Evolutionary conservation across 257 asterid species (phyloP).

Genomic region (Vinca minor): DNA sequence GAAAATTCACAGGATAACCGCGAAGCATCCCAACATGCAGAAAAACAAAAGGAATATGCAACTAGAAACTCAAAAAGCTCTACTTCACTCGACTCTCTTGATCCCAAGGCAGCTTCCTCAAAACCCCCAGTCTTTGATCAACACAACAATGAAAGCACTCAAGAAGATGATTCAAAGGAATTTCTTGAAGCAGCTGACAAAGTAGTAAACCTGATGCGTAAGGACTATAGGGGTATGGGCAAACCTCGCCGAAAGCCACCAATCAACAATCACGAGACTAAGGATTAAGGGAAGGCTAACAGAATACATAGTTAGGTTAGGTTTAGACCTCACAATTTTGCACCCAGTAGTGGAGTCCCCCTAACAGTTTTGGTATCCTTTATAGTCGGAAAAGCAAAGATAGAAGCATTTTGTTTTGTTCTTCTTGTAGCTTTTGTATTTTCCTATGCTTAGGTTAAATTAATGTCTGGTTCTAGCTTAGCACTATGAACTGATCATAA

Average conservation of each 20-base stretch:
- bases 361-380: neutral
- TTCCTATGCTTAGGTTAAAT: neutral
- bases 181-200: conserved; percentile 40
- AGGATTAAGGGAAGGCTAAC: conserved; percentile 14
- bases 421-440: neutral
- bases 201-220: conserved; percentile 38
- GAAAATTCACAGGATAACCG: neutral
- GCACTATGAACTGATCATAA: no score
- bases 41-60: neutral
- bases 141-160: neutral
- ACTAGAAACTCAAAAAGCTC: neutral
- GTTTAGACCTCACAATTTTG: conserved; percentile 77
- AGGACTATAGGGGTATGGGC: conserved; percentile 35
- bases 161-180: conserved; percentile 20
- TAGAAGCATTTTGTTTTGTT: neutral
- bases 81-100: no score
- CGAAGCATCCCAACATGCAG: no score
- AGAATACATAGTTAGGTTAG: conserved; percentile 17
- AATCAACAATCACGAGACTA: conserved; percentile 57
- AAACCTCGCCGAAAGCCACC: conserved; percentile 53
- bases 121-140: neutral
- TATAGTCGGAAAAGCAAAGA: neutral
- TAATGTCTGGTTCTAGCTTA: neutral
- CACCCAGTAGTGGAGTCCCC: conserved; percentile 36
- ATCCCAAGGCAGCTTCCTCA: no score